Conservation (phyloP, 306 rosid species). For the Geum urbanum region DNA sequence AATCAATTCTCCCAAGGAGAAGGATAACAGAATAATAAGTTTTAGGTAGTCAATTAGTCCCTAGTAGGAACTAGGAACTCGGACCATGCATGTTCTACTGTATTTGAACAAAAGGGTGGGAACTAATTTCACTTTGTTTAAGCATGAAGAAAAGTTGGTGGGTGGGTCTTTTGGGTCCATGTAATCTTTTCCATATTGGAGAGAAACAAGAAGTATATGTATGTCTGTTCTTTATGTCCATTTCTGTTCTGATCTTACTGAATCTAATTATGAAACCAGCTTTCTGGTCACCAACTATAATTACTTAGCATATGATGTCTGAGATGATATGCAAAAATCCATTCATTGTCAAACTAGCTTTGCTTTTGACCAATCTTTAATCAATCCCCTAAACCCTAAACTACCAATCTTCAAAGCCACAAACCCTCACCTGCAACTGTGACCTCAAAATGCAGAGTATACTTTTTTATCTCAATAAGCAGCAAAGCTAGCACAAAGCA, state of each 20-base stretch:
- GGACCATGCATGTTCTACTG: not conserved
- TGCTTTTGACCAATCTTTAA: constrained; percentile 52
- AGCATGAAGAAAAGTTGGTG: constrained; percentile 8
- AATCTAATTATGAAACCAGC: constrained; percentile 22
- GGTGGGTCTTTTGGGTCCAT: constrained; percentile 15
- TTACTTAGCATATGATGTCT: constrained; percentile 29
- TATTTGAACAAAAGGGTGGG: constrained; percentile 18
- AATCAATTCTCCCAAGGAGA: constrained; percentile 61
- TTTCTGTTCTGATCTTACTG: constrained; percentile 16
- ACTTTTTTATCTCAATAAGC: not conserved
- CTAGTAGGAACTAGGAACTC: constrained; percentile 1
- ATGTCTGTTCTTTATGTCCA: constrained; percentile 17
- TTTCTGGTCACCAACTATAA: constrained; percentile 57
- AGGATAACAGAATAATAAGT: constrained; percentile 23
- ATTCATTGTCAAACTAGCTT: constrained; percentile 35
- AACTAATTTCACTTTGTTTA: constrained; percentile 11
- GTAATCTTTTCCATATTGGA: constrained; percentile 27
- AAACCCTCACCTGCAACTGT: not conserved
- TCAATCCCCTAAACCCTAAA: constrained; percentile 26
- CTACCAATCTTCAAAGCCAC: constrained; percentile 3
- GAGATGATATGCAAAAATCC: not conserved
- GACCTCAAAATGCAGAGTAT: not conserved
- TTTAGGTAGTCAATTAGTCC: constrained; percentile 22
- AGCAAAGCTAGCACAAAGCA: not conserved
- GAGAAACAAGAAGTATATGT: constrained; percentile 10